phyloP scores from a whole-genome alignment of 306 rosid species.

The Malus asiatica region DNA sequence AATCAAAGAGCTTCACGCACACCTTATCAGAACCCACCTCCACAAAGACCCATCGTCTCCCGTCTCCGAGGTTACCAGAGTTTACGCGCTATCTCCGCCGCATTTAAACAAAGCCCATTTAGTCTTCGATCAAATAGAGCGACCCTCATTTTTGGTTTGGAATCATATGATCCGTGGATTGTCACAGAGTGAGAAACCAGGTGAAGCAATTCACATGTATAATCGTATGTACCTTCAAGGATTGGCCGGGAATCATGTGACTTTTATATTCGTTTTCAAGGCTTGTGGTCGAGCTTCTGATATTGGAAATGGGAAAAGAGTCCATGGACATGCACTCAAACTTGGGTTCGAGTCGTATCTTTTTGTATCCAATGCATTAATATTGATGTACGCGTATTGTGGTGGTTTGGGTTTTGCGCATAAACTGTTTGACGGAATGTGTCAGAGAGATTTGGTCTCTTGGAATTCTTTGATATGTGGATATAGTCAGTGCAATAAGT shows the following conservation, averaged over 20 bases:
- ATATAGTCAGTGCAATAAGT: slow-evolving; percentile 41
- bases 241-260: slow-evolving; percentile 39
- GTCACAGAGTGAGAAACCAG: slow-evolving; percentile 45
- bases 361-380: slow-evolving; percentile 61
- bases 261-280: slow-evolving; percentile 56
- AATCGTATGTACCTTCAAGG: slow-evolving; percentile 37
- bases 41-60: slow-evolving; percentile 43
- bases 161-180: slow-evolving; percentile 65
- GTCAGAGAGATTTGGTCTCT: slow-evolving; percentile 66
- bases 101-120: slow-evolving; percentile 37
- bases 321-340: slow-evolving; percentile 42
- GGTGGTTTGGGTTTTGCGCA: slow-evolving; percentile 41
- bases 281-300: slow-evolving; percentile 63
- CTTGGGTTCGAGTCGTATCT: slow-evolving; percentile 54
- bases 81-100: slow-evolving; percentile 38
- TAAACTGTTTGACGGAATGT: slow-evolving; percentile 66
- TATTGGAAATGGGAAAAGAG: slow-evolving; percentile 22
- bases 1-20: slow-evolving; percentile 45
- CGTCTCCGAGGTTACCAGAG: slow-evolving; percentile 43
- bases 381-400: slow-evolving; percentile 37
- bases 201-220: slow-evolving; percentile 49
- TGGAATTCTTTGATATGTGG: slow-evolving; percentile 88
- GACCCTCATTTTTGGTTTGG: slow-evolving; percentile 56
- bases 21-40: slow-evolving; percentile 40
- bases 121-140: slow-evolving; percentile 43